phyloP scores from a whole-genome alignment of 169 alveolate species.

The Plasmodium cynomolgi region DNA sequence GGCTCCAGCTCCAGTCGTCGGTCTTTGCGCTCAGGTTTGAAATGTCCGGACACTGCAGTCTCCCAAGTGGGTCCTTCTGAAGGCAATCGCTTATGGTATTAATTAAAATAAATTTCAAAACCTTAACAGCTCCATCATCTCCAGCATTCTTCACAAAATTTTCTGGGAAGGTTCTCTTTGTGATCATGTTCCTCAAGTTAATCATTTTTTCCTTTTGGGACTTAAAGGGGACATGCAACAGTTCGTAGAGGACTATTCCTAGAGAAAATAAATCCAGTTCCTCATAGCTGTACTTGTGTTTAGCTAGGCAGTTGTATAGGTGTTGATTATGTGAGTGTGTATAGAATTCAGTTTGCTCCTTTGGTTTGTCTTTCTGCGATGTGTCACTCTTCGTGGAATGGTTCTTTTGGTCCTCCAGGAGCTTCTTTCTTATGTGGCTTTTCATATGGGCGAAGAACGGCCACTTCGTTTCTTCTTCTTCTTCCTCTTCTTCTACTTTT shows the following conservation, averaged over 20 bases:
- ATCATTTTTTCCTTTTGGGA: slow-evolving; percentile 25
- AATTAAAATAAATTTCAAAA: slow-evolving; percentile 45
- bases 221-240: slow-evolving; percentile 50
- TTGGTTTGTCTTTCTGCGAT: neutral
- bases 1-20: neutral
- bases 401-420: neutral
- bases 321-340: slow-evolving; percentile 52
- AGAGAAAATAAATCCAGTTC: slow-evolving; percentile 52
- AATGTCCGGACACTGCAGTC: slow-evolving; percentile 28
- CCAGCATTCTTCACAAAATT: slow-evolving; percentile 7
- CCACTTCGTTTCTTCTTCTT: neutral
- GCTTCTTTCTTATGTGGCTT: neutral
- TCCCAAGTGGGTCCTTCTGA: neutral
- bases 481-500: neutral
- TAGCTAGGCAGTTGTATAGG: slow-evolving; percentile 16
- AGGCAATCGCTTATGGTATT: slow-evolving; percentile 21
- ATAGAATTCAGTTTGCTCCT: slow-evolving; percentile 31
- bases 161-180: slow-evolving; percentile 16
- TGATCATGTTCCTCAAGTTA: slow-evolving; percentile 33
- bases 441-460: neutral
- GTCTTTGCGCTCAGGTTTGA: slow-evolving; percentile 4
- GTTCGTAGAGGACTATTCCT: slow-evolving; percentile 48
- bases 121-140: slow-evolving; percentile 49
- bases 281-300: slow-evolving; percentile 35
- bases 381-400: neutral